Conservation (phyloP, 768 basidiomycete genomes). For the Agrocybe praecox region DNA sequence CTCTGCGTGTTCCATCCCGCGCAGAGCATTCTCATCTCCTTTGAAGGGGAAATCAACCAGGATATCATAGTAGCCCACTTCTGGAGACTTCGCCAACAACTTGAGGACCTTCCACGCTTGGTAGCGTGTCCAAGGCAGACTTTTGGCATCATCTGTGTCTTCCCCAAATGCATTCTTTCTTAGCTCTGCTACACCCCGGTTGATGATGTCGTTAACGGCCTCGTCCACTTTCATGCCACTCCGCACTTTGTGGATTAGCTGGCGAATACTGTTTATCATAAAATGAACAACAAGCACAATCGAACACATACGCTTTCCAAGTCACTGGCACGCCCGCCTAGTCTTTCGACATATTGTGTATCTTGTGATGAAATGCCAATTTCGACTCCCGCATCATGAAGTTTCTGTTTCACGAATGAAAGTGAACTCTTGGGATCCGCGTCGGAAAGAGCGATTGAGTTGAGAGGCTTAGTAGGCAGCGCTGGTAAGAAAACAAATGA, state of each 20-base stretch:
- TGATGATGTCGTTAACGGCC: slow-evolving; percentile 90
- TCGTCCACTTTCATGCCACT: slow-evolving; percentile 72
- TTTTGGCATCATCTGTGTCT: slow-evolving; percentile 86
- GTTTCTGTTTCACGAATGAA: slow-evolving; percentile 78
- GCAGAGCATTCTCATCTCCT: slow-evolving; percentile 80
- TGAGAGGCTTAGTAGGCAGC: slow-evolving; percentile 82
- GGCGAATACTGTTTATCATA: no score
- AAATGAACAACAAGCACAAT: no score
- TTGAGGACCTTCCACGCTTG: slow-evolving; percentile 89
- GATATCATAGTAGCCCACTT: slow-evolving; percentile 84
- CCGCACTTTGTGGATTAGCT: slow-evolving; percentile 87
- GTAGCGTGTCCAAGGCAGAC: slow-evolving; percentile 79
- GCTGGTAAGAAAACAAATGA: slow-evolving; percentile 41
- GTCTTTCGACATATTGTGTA: slow-evolving; percentile 59
- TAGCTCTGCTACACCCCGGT: slow-evolving; percentile 77
- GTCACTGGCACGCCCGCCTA: slow-evolving; percentile 92
- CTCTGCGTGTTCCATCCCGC: slow-evolving; percentile 88
- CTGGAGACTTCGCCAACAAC: slow-evolving; percentile 62
- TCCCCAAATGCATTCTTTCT: slow-evolving; percentile 94
- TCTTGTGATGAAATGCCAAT: slow-evolving; percentile 59
- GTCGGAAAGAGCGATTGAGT: slow-evolving; percentile 78
- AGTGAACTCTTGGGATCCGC: slow-evolving; percentile 83
- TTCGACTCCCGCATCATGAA: slow-evolving; percentile 57
- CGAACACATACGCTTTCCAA: slow-evolving; percentile 78
- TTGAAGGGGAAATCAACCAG: slow-evolving; percentile 89